Evolutionary conservation across 1,139 yeast species (phyloP).

Genomic region (Pneumocystis oryctolagi): DNA sequence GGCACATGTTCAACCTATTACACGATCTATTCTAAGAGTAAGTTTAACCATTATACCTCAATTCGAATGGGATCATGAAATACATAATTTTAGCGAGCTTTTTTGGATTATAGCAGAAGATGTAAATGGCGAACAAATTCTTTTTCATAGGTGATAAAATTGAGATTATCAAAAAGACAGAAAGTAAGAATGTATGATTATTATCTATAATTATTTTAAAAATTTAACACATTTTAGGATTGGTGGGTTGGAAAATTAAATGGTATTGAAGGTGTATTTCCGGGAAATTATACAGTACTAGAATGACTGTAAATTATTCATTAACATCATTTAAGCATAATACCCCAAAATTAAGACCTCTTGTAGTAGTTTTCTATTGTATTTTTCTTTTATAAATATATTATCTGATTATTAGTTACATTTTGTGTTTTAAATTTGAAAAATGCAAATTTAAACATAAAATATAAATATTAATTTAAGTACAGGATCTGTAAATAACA

Average conservation of each 20-base stretch:
- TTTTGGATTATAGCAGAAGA: slow-evolving; percentile 69
- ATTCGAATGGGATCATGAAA: slow-evolving; percentile 57
- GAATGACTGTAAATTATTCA: background rate
- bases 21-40: slow-evolving; percentile 49
- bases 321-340: background rate
- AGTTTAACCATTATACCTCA: slow-evolving; percentile 53
- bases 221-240: slow-evolving; percentile 21
- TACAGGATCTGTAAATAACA: too few relatives aligned
- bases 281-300: slow-evolving; percentile 84
- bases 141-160: slow-evolving; percentile 61
- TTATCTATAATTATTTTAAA: background rate
- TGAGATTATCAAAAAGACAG: slow-evolving; percentile 65
- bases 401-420: background rate
- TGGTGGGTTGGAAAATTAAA: slow-evolving; percentile 97
- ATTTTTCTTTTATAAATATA: background rate
- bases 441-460: background rate
- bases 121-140: slow-evolving; percentile 61
- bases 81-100: slow-evolving; percentile 53
- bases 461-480: too few relatives aligned
- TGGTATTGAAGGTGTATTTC: slow-evolving; percentile 82
- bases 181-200: slow-evolving; percentile 49
- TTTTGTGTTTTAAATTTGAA: background rate
- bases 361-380: background rate
- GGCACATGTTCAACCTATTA: slow-evolving; percentile 61
- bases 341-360: background rate